Percentiles rank a stretch among this genome's conserved stretches.
phyloP scores from a whole-genome alignment of 306 rosid species.

The Acacia melanoxylon region DNA sequence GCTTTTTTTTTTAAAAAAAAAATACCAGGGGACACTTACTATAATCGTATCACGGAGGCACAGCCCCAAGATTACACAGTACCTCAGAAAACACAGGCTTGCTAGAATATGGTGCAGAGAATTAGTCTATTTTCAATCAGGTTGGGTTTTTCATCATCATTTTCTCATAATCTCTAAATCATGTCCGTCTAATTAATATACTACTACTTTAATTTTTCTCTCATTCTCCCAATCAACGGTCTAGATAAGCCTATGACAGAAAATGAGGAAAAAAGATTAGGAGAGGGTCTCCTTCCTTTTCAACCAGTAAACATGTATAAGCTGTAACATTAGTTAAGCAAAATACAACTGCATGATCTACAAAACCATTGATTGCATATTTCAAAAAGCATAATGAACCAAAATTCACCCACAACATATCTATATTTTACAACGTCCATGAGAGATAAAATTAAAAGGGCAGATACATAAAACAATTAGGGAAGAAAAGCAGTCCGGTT shows the following conservation, averaged over 20 bases:
- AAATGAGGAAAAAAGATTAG: too few species aligned
- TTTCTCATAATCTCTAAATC: too few species aligned
- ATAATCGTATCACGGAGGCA: not conserved
- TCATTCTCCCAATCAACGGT: too few species aligned
- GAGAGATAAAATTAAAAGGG: not conserved
- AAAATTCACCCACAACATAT: conserved; percentile 26
- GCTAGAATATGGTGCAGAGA: not conserved
- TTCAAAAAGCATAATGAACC: not conserved
- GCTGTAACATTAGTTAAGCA: not conserved
- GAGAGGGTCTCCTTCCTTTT: too few species aligned
- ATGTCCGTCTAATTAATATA: too few species aligned
- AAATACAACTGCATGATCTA: conserved; percentile 21
- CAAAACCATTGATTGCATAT: conserved; percentile 21
- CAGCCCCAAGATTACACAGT: not conserved
- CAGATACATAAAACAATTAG: not conserved
- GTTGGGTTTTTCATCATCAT: too few species aligned
- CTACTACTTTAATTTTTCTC: too few species aligned
- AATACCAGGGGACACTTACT: not conserved
- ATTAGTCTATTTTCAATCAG: not conserved
- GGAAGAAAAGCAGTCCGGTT: not conserved
- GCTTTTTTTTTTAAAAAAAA: too few species aligned
- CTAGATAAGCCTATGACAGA: too few species aligned
- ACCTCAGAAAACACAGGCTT: not conserved
- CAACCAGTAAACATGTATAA: not conserved
- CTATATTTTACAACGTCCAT: conserved; percentile 26